Percentiles rank a stretch among this genome's conserved stretches.
Evolutionary conservation across 2,329 filamentous ascomycete species (phyloP).

Genomic region (Aspergillus flavus): DNA sequence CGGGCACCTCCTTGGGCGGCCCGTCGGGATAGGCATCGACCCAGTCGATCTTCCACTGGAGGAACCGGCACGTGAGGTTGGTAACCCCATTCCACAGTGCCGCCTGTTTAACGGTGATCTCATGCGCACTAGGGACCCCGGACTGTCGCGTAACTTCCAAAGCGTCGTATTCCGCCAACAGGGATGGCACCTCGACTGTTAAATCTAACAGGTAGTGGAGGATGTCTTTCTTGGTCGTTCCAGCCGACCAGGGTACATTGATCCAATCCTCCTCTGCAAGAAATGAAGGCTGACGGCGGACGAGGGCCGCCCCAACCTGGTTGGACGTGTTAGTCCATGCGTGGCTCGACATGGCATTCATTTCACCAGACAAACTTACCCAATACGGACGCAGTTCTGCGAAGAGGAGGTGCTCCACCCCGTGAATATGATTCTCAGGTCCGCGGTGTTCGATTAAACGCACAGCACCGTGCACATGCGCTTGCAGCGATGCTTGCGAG

Average conservation of each 20-base stretch:
- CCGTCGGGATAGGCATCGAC: constrained; percentile 37
- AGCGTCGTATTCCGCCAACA: constrained; percentile 35
- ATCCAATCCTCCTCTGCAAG: constrained; percentile 43
- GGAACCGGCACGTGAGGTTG: constrained; percentile 33
- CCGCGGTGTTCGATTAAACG: constrained; percentile 43
- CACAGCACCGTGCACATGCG: constrained; percentile 39
- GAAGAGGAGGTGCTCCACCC: constrained; percentile 42
- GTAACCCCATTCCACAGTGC: constrained; percentile 39
- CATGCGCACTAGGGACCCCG: constrained; percentile 30
- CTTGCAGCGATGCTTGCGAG: constrained; percentile 32
- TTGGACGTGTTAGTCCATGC: constrained; percentile 5
- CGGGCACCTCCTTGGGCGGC: constrained; percentile 29
- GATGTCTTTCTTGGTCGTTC: constrained; percentile 40
- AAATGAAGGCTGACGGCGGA: constrained; percentile 37
- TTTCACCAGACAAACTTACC: constrained; percentile 26
- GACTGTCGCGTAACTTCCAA: constrained; percentile 28
- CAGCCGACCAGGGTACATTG: constrained; percentile 41
- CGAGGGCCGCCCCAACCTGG: constrained; percentile 35
- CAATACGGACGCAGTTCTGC: constrained; percentile 44
- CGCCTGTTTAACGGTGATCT: constrained; percentile 35
- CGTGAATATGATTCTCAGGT: constrained; percentile 43
- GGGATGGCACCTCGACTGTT: constrained; percentile 36
- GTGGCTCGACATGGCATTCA: background rate
- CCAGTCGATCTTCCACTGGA: constrained; percentile 35
- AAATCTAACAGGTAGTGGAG: constrained; percentile 41